phyloP scores from a whole-genome alignment of 2,329 filamentous ascomycete genomes.

The Trichoderma simmonsii region DNA sequence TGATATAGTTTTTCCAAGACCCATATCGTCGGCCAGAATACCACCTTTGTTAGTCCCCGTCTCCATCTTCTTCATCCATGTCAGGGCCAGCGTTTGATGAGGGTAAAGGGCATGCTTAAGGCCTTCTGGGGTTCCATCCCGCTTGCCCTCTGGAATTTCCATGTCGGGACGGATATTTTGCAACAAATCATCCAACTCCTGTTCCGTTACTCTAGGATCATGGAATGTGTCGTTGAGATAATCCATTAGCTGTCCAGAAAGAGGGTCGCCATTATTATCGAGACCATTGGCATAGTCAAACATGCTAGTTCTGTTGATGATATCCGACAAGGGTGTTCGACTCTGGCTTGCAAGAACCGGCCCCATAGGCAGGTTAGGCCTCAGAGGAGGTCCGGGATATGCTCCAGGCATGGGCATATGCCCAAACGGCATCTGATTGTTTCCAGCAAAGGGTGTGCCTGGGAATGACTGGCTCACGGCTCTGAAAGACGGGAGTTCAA shows the following conservation, averaged over 20 bases:
- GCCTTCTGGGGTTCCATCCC: conserved; percentile 65
- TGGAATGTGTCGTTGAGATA: conserved; percentile 37
- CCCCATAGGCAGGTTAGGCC: background rate
- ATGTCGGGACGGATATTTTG: conserved; percentile 72
- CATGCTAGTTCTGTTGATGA: conserved; percentile 38
- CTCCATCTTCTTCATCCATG: conserved; percentile 83
- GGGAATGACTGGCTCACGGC: background rate
- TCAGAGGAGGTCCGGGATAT: background rate
- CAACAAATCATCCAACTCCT: conserved; percentile 68
- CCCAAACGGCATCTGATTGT: background rate
- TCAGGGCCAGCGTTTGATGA: conserved; percentile 78
- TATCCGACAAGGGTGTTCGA: conserved; percentile 27
- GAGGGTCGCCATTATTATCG: conserved; percentile 37
- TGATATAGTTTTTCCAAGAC: conserved; percentile 85
- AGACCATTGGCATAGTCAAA: conserved; percentile 37
- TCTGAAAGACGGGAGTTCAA: background rate
- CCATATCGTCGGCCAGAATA: conserved; percentile 92
- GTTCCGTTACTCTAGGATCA: conserved; percentile 42
- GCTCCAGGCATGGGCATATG: conserved; percentile 10
- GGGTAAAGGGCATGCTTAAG: conserved; percentile 70
- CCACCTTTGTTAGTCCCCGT: conserved; percentile 76
- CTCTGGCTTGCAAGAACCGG: conserved; percentile 1
- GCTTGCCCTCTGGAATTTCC: conserved; percentile 58
- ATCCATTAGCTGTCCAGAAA: conserved; percentile 33
- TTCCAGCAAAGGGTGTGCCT: background rate